Percentiles rank a stretch among this genome's conserved stretches.
phyloP scores from a whole-genome alignment of 176 grass and related monocot species.

The Oropetium thomaeum region DNA sequence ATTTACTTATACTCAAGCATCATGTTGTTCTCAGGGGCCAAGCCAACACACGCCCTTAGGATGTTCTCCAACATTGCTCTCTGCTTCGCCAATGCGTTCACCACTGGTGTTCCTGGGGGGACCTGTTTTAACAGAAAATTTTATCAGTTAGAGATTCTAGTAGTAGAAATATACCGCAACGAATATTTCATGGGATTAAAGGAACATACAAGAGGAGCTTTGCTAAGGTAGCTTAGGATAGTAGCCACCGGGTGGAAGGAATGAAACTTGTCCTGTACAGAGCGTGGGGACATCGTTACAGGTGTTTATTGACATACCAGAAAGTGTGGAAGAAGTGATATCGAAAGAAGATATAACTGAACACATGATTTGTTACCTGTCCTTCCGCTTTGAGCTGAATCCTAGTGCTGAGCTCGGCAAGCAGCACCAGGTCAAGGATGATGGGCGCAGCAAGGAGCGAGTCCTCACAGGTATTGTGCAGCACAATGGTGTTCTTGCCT shows the following conservation, averaged over 20 bases:
- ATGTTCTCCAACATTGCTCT: slow-evolving; percentile 99
- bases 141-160: not conserved
- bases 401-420: slow-evolving; percentile 93
- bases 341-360: not conserved
- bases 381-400: slow-evolving; percentile 84
- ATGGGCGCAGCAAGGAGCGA: slow-evolving; percentile 86
- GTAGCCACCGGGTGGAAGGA: slow-evolving; percentile 96
- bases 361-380: slow-evolving; percentile 40
- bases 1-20: slow-evolving; percentile 91
- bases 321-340: not conserved
- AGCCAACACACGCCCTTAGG: slow-evolving; percentile 84
- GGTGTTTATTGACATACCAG: not conserved
- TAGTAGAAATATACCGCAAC: not conserved
- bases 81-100: slow-evolving; percentile 92
- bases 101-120: slow-evolving; percentile 89
- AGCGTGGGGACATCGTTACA: not conserved
- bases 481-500: slow-evolving; percentile 79
- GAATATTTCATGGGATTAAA: not conserved
- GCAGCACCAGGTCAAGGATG: slow-evolving; percentile 87
- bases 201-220: slow-evolving; percentile 81
- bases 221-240: slow-evolving; percentile 96
- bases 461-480: slow-evolving; percentile 99
- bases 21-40: slow-evolving; percentile 97
- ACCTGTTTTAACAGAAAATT: slow-evolving; percentile 44
- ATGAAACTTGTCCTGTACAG: slow-evolving; percentile 82